Evolutionary conservation across 306 rosid genomes (phyloP).

Genomic region (Ormosia semicastrata): DNA sequence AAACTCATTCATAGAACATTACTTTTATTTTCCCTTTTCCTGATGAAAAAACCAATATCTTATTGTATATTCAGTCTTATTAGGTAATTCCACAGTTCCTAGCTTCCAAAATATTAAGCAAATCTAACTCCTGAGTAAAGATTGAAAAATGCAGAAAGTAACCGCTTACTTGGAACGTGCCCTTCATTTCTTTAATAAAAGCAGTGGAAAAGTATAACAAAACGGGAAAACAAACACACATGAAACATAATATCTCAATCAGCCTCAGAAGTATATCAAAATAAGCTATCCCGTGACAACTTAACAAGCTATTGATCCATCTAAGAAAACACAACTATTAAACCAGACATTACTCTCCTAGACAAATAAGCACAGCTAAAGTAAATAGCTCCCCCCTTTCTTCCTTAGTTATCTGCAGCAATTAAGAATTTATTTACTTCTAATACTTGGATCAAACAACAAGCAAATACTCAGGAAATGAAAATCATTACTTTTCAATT

Average conservation of each 20-base stretch:
- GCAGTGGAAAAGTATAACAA: neutral
- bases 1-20: neutral
- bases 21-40: neutral
- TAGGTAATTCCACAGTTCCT: neutral
- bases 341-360: constrained; percentile 11
- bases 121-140: neutral
- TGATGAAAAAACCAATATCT: neutral
- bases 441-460: neutral
- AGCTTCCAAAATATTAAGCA: neutral
- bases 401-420: neutral
- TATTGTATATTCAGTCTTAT: neutral
- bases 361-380: neutral
- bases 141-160: neutral
- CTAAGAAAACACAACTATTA: neutral
- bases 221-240: neutral
- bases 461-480: neutral
- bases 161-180: neutral
- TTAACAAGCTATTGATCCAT: constrained; percentile 7
- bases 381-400: neutral
- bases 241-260: neutral
- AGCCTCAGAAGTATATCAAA: neutral
- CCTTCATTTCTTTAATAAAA: neutral
- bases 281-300: neutral
- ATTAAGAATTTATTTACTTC: neutral
- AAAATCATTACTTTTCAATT: neutral